A percentile compares a stretch with the other conserved stretches of the same genome.
Conservation (phyloP, 805 yeast genomes). For the Wickerhamomyces sydowiorum region DNA sequence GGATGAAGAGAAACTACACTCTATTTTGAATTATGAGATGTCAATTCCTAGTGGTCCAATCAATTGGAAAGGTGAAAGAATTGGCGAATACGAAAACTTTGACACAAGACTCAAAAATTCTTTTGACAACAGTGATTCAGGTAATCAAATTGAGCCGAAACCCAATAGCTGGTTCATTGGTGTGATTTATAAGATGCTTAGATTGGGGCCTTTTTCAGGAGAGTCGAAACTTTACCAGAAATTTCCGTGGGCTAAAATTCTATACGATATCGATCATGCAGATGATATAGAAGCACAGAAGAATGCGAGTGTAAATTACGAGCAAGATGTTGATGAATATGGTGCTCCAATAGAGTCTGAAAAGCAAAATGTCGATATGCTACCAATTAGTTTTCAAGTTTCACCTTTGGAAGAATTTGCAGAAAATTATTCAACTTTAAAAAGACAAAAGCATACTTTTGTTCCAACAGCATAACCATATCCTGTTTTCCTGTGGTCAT, state of each 20-base stretch:
- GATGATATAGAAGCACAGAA: not conserved
- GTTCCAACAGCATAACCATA: not conserved
- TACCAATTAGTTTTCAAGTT: not conserved
- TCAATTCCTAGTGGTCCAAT: constrained; percentile 4
- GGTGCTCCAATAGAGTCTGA: not conserved
- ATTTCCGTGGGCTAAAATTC: constrained; percentile 18
- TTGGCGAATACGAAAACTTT: too few relatives aligned
- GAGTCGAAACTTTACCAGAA: constrained; percentile 3
- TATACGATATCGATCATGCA: constrained; percentile 9
- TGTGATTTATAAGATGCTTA: constrained; percentile 4
- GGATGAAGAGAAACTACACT: constrained; percentile 17
- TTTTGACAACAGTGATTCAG: too few relatives aligned
- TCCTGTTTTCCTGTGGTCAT: not conserved
- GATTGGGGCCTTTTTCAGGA: constrained; percentile 2
- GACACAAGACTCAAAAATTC: too few relatives aligned
- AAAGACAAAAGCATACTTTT: not conserved
- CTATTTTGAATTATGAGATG: constrained; percentile 18
- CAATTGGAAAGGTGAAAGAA: constrained; percentile 5
- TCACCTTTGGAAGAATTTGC: not conserved
- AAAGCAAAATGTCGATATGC: constrained; percentile 2
- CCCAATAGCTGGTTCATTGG: not conserved
- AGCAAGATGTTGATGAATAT: too few relatives aligned
- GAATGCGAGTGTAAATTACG: not conserved
- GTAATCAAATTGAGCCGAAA: too few relatives aligned
- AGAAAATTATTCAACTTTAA: not conserved